Evolutionary conservation across 1,284 basidiomycete genomes (phyloP), one percentile per base, ranked within the genome.

Genomic region (Xerocomus nothofagi): DNA sequence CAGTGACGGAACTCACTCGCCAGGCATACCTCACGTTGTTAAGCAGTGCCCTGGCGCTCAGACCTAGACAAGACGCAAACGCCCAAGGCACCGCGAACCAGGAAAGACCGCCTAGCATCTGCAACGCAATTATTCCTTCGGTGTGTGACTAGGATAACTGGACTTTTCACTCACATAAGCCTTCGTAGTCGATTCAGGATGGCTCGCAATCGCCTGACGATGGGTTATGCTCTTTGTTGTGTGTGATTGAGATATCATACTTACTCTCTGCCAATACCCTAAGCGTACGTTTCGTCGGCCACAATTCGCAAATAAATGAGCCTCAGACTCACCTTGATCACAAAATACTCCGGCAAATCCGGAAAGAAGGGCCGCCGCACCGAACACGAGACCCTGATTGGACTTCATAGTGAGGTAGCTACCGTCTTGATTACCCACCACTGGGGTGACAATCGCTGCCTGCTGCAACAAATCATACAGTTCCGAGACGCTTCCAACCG

Each of bases 21-120:
- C 5, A 24, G 3, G 24, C 15, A 27, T 41, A 45, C 48, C 66
- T 41, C 41, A 74, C 75, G 54, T 78, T 71, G 50, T 65, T 66
- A 20, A 75, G 59, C 15, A 82, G 69, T 1, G 75, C 80, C n/a
- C 79, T 68, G 0, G 79, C 79, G 17, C 76, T 73, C 7, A 83
- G 68, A 7, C 81, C 82, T 45, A 83, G 68, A 46, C 77, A 78
- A 23, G 80, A 80, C 2, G 77, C 80, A 55, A 82, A 82, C 0
- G 75, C 72, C 65, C 78, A 80, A 5, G 81, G 81, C 4, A 84
- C 77, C 4, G 79, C 77, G 49, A 82, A 82, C 82, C 82, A 84
- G 0, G 80, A 80, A 21, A 80, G 58, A 6, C 80, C 82, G 11
- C 82, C 82, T 12, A 84, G 70, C 70, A 84, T 78, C 75, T 77